Base-by-base conservation (phyloP, 2,329 filamentous ascomycete genomes). In the Cytospora chrysosperma region DNA sequence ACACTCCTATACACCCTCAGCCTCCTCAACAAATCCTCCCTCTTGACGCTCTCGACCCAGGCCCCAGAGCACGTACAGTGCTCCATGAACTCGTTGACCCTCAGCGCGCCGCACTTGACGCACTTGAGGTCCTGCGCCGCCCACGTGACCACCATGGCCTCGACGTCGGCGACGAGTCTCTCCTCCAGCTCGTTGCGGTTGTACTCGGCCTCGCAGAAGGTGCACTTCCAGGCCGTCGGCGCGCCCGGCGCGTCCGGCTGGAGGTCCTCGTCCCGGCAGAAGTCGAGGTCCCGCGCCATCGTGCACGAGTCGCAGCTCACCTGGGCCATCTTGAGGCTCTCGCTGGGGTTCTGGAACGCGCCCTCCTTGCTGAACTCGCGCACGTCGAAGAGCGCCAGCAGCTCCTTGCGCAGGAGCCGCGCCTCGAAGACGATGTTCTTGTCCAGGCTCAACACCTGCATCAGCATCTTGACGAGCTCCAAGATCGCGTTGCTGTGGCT, bases 51-150 rank as follows among this genome's bases (percentile, higher is more conserved):
- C 68, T 86, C 86, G 21, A 82, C 83, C 95, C 95, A 99, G 64
- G 85, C 84, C 4, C 95, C 95, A 66, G 91, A 92, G 79, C 95
- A 99, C 13, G 88, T 90, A 76, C 96, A 99, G 76, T 98, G 93
- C 75, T 97, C 94, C 88, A 95, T 93, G 70, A 98, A 96, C 72
- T 97, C 94, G 74, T 97, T 98, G 49, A 91, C 82, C 72, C 92
- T 81, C 47, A 97, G 76, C 69, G 92, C 92, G 34, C 84, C 86
- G 74, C 88, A 90, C 64, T 84, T 82, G 32, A 72, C 73, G 69
- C 95, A 99, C 76, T 92, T 92, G 63, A 98, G 77, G 75, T 99
- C 95, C 78, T 98, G 94, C 37, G 89, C 91, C 67, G 87, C 83
- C 93, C 96, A 99, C 70, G 90, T 87, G 28, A 92, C 83, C 9